These are phyloP conservation scores for Wickerhamiella infanticola DNA, from an alignment of 1,139 yeast genomes.

Conservation along the genomic window DNA sequence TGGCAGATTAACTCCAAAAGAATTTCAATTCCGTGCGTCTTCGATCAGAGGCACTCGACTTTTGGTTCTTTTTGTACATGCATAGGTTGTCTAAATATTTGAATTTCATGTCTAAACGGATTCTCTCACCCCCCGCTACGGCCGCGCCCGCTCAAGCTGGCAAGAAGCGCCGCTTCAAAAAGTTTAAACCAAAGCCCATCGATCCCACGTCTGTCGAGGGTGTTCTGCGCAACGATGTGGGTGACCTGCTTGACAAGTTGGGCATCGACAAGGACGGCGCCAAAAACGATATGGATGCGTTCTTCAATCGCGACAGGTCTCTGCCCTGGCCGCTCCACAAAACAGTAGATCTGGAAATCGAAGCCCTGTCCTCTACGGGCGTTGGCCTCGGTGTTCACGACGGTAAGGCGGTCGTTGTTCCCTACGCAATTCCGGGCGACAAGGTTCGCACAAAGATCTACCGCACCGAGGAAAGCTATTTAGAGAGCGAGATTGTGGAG, in stretches of 20 bases:
- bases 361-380: conserved; percentile 57
- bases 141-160: not conserved
- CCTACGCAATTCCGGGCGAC: conserved; percentile 85
- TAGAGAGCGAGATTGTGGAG: conserved; percentile 55
- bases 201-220: conserved; percentile 79
- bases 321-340: conserved; percentile 43
- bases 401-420: conserved; percentile 36
- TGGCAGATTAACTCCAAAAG: conserved; percentile 2
- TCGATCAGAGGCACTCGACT: not conserved
- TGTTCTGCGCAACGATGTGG: conserved; percentile 59
- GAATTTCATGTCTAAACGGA: not conserved
- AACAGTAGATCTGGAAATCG: conserved; percentile 41
- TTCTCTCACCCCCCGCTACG: not conserved
- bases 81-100: conserved; percentile 1
- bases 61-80: not conserved
- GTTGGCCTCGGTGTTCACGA: conserved; percentile 25
- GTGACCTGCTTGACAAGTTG: conserved; percentile 35
- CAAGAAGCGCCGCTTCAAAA: conserved; percentile 17
- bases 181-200: conserved; percentile 44
- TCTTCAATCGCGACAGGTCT: conserved; percentile 44
- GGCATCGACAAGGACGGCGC: conserved; percentile 34
- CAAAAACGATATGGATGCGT: conserved; percentile 44
- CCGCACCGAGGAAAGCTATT: conserved; percentile 62
- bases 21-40: not conserved
- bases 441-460: conserved; percentile 51